Percentiles rank a stretch among this genome's conserved stretches.
phyloP scores from a whole-genome alignment of 2,329 filamentous ascomycete genomes.

The Pleurostoma richardsiae region DNA sequence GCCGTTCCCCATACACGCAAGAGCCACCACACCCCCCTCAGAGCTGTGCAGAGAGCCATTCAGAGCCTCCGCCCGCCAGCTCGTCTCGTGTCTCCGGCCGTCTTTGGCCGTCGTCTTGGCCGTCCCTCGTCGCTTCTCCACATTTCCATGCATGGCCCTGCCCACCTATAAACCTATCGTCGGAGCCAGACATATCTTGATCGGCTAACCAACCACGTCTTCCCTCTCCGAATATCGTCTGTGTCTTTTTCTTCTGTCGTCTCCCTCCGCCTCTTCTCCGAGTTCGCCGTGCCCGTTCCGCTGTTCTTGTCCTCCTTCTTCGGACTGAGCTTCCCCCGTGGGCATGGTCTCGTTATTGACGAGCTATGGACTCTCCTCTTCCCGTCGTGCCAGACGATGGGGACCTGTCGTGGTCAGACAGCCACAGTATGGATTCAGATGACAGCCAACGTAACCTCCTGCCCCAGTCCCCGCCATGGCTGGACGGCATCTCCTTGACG shows the following conservation, averaged over 20 bases:
- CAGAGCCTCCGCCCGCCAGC: no score
- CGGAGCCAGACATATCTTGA: slow-evolving; percentile 9
- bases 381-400: slow-evolving; percentile 34
- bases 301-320: not conserved
- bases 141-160: slow-evolving; percentile 5
- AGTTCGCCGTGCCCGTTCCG: not conserved
- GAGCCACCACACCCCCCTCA: no score
- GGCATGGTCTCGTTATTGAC: slow-evolving; percentile 37
- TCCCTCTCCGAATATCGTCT: not conserved
- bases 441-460: slow-evolving; percentile 28
- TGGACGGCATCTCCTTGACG: slow-evolving; percentile 17
- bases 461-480: slow-evolving; percentile 30
- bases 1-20: no score
- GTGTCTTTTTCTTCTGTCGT: not conserved
- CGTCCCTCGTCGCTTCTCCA: slow-evolving; percentile 9
- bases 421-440: slow-evolving; percentile 38
- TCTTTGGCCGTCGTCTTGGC: slow-evolving; percentile 1
- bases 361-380: slow-evolving; percentile 42
- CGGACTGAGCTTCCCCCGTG: slow-evolving; percentile 12
- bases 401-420: slow-evolving; percentile 40
- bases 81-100: no score
- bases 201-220: slow-evolving; percentile 8
- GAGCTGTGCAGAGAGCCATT: no score
- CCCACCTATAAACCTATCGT: slow-evolving; percentile 2
- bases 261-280: slow-evolving; percentile 2